Evolutionary conservation across 2,329 filamentous ascomycete species (phyloP).

Genomic region (Neonectria hederae): DNA sequence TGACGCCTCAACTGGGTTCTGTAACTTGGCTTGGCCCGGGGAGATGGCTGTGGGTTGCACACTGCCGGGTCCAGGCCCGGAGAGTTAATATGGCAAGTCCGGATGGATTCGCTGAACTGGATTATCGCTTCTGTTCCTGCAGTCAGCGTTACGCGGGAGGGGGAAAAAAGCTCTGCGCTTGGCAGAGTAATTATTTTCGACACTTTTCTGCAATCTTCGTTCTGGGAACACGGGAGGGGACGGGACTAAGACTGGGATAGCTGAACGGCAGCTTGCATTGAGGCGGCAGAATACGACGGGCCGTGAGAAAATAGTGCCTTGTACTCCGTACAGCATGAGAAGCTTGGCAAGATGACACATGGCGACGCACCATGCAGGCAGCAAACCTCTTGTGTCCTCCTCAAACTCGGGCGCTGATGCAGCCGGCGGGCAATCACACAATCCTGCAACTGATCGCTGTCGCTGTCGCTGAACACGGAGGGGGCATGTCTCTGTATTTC

Average conservation of each 20-base stretch:
- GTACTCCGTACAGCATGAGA: background rate
- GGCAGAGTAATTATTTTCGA: background rate
- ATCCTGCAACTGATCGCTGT: slow-evolving; percentile 3
- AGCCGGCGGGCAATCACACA: background rate
- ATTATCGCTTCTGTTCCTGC: slow-evolving; percentile 8
- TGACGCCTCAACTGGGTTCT: background rate
- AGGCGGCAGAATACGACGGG: slow-evolving; percentile 7
- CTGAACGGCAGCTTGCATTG: slow-evolving; percentile 1
- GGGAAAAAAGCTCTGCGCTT: slow-evolving; percentile 2
- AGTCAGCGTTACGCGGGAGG: slow-evolving; percentile 30
- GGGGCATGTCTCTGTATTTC: slow-evolving; percentile 2
- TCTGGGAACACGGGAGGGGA: too few species aligned
- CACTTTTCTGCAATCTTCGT: slow-evolving; percentile 1
- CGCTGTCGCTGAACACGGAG: too few species aligned
- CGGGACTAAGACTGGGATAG: too few species aligned
- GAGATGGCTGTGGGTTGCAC: slow-evolving; percentile 4
- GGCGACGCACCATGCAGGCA: background rate
- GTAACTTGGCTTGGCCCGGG: background rate
- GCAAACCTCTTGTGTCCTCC: background rate
- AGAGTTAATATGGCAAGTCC: slow-evolving; percentile 19
- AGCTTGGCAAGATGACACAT: background rate
- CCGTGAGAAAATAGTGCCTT: background rate
- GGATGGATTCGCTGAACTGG: slow-evolving; percentile 6
- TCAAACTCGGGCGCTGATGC: background rate
- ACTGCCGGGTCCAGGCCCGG: slow-evolving; percentile 4